Evolutionary conservation across 2,329 filamentous ascomycete species (phyloP), one percentile per base, ranked within the genome.

Genomic region (Fusarium robinianum): DNA sequence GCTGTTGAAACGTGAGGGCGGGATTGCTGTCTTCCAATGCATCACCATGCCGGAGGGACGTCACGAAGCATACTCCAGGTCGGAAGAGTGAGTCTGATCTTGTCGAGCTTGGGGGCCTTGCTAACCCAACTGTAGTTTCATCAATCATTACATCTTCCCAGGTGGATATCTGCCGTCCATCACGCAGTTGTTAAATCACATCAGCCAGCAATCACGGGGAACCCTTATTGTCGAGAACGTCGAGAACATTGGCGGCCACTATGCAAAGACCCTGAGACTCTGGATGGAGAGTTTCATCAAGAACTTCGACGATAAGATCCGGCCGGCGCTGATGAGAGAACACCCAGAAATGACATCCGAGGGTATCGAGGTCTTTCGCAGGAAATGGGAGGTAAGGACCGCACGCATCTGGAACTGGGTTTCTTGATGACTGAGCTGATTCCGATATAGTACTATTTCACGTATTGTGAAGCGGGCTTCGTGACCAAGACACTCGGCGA

Each of bases 101-200:
- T 17, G 17, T n/a, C 5, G 6, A 19, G 21, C 32, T 9, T 14
- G 2, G 21, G 3, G 6, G 4, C 4, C 7, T 3, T 2, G 32
- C 46, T 47, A 42, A 51, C 34, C 14, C 32, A 34, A 32, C 30
- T 19, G 4, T 44, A 76, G 74, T 61, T 90, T 90, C 66, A 88
- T 90, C 61, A 79, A 84, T 44, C 81, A 83, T 50, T 88, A 90
- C 67, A 89, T 90, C 41, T 90, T 90, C 66, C 87, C 86, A 0
- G 85, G 86, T n/a, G 87, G 86, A 1, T 84, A 89, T 60, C 70
- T 90, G 6, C 81, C 81, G 0, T 78, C 76, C 3, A 73, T 75
- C 21, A 78, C 73, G 10, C 77, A 83, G 53, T 67, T 84, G 12
- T 66, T 84, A 16, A 70, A 74, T 35, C 76, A 83, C 22, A 84